Base-by-base conservation (phyloP, 2,329 filamentous ascomycete genomes). In the Paecilomyces niveus region DNA sequence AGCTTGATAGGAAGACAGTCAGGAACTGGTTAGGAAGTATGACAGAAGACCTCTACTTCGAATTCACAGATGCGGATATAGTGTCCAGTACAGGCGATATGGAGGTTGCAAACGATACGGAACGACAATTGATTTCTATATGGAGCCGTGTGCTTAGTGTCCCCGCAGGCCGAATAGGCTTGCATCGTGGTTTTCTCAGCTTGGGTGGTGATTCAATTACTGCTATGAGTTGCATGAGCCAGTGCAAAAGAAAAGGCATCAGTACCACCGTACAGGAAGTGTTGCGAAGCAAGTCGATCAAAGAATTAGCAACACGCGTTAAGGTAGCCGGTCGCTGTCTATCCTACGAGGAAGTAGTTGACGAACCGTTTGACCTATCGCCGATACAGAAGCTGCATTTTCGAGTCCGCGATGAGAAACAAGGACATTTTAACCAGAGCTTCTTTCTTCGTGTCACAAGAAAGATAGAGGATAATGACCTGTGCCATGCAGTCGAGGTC, bases 121-220 rank as follows among this genome's bases (percentile, higher is more conserved):
- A 76, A 58, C 67, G 68, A 22, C 62, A 63, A 29, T 33, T 76
- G 11, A 63, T 67, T 32, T 65, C 66, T 2, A 68, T 75, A 13
- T 76, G 71, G 67, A 72, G 72, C 35, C 70, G 72, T 18, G 70
- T 76, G 4, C 69, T 76, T n/a, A 75, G 75, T 21, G 67, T 76
- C 18, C 71, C 73, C 0, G 58, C 63, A 10, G 62, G 58, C 13
- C 68, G 68, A 11, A 68, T 77, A n/a, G 67, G 67, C 29, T 26
- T 73, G 35, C 62, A 70, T 18, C 66, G 73, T 53, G 71, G 72
- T 50, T 81, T 81, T 60, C 62, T 81, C 3, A 75, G 71, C 10
- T 62, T 80, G 1, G 78, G 78, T 33, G 79, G 79, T 55, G 79
- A 81, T 58, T 80, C 78, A 0, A 80, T 81, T 57, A 78, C 78